Conservation (phyloP, 2,329 filamentous ascomycete genomes). For the Cladophialophora psammophila region DNA sequence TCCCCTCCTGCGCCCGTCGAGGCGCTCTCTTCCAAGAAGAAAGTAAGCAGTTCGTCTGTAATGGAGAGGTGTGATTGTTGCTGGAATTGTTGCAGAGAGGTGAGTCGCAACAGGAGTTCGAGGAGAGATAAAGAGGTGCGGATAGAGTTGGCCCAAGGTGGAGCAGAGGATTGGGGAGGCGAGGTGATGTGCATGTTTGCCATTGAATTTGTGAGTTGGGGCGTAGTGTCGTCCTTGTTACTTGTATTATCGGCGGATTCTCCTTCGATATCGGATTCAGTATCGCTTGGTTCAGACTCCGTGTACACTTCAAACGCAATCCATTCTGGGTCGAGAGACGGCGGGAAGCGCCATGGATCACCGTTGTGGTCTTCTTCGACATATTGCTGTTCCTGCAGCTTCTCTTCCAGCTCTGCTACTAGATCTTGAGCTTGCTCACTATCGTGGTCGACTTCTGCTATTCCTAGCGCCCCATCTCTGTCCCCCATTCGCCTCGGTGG, state of each 20-base stretch:
- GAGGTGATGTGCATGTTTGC: slow-evolving; percentile 51
- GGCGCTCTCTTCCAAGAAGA: slow-evolving; percentile 77
- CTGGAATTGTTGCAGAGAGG: slow-evolving; percentile 89
- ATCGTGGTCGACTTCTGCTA: slow-evolving; percentile 40
- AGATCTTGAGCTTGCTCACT: slow-evolving; percentile 43
- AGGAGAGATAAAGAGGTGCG: slow-evolving; percentile 78
- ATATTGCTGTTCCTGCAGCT: slow-evolving; percentile 37
- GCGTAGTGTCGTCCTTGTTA: slow-evolving; percentile 6
- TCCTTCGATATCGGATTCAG: slow-evolving; percentile 36
- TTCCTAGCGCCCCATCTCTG: slow-evolving; percentile 43
- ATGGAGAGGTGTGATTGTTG: slow-evolving; percentile 89
- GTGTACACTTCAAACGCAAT: slow-evolving; percentile 86
- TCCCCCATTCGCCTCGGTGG: slow-evolving; percentile 67
- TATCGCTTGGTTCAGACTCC: slow-evolving; percentile 53
- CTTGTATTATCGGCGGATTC: slow-evolving; percentile 29
- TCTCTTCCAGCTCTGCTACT: slow-evolving; percentile 38
- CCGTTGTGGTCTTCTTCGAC: slow-evolving; percentile 38
- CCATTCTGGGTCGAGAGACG: slow-evolving; percentile 86
- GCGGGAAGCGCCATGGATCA: slow-evolving; percentile 68
- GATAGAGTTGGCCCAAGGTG: slow-evolving; percentile 58
- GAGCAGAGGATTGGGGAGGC: slow-evolving; percentile 50
- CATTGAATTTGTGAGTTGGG: slow-evolving; percentile 4
- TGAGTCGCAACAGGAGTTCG: slow-evolving; percentile 85
- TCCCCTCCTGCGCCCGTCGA: slow-evolving; percentile 71
- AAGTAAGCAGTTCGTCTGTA: slow-evolving; percentile 85